These are phyloP conservation scores for Diophrys appendiculata DNA, from an alignment of 73 alveolate species.

Conservation along the genomic window DNA sequence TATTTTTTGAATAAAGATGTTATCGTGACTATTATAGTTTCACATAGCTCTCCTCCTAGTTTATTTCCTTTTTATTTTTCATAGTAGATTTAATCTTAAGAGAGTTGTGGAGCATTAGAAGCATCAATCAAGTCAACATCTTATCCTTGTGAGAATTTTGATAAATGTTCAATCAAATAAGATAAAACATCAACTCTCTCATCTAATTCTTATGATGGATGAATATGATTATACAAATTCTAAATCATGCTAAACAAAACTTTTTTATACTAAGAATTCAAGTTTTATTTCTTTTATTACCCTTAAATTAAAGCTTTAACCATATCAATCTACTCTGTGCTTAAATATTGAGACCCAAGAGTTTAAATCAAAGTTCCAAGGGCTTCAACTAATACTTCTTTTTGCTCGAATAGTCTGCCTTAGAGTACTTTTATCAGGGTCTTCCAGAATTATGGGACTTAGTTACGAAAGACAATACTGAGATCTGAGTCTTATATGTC, in stretches of 20 bases:
- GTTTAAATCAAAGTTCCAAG: background rate
- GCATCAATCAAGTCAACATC: background rate
- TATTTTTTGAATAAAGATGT: background rate
- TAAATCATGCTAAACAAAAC: background rate
- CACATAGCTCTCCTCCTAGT: slow-evolving; percentile 2
- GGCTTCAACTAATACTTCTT: background rate
- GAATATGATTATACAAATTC: background rate
- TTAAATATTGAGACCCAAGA: background rate
- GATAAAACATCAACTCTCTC: background rate
- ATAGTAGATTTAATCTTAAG: background rate
- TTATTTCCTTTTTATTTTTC: background rate
- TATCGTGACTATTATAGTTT: background rate
- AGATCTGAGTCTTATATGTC: background rate
- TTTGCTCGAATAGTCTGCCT: background rate
- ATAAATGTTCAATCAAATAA: background rate
- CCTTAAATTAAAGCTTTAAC: background rate
- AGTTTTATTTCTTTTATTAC: background rate
- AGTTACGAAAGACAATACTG: background rate
- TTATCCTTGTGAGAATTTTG: background rate
- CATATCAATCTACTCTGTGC: background rate
- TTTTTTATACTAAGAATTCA: background rate
- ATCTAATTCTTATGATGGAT: background rate
- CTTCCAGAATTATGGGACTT: background rate
- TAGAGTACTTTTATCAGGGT: background rate
- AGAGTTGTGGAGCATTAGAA: background rate